Conservation (phyloP, 78 protist species). For the Dictyostelium brefeldianum region DNA sequence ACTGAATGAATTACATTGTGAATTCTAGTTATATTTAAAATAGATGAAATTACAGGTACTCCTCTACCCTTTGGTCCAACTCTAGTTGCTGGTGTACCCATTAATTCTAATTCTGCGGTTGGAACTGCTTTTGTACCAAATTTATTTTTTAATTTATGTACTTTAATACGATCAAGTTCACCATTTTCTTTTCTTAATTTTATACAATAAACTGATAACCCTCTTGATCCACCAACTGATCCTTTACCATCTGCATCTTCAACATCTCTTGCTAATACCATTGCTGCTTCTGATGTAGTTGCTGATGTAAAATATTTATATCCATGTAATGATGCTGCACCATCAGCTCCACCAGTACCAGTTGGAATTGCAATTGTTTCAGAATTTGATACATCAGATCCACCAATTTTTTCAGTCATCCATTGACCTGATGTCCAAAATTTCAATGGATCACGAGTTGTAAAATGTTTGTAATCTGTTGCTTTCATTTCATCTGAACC, state of each 20-base stretch:
- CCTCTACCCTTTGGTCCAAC: conserved; percentile 80
- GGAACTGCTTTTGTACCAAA: conserved; percentile 90
- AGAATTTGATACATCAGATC: conserved; percentile 80
- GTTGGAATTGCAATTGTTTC: conserved; percentile 61
- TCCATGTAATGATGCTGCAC: conserved; percentile 40
- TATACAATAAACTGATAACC: conserved; percentile 69
- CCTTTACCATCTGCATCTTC: conserved; percentile 16
- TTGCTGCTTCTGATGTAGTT: conserved; percentile 64
- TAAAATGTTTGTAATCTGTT: conserved; percentile 16
- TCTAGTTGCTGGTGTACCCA: conserved; percentile 39
- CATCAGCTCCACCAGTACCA: background rate
- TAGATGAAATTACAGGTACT: conserved; percentile 75
- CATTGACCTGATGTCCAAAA: conserved; percentile 87
- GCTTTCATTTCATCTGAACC: conserved; percentile 17
- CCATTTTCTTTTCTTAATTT: conserved; percentile 32
- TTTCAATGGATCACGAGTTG: conserved; percentile 59
- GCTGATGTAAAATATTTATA: conserved; percentile 87
- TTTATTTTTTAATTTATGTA: conserved; percentile 85
- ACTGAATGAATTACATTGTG: conserved; percentile 73
- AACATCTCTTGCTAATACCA: conserved; percentile 78
- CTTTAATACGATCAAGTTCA: conserved; percentile 61
- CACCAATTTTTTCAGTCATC: conserved; percentile 91
- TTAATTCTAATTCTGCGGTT: conserved; percentile 85
- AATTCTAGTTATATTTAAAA: conserved; percentile 85
- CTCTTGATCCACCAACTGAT: conserved; percentile 37